Evolutionary conservation across 2,329 filamentous ascomycete genomes (phyloP), one percentile per base, ranked within the genome.

Genomic region (Scedosporium apiospermum): DNA sequence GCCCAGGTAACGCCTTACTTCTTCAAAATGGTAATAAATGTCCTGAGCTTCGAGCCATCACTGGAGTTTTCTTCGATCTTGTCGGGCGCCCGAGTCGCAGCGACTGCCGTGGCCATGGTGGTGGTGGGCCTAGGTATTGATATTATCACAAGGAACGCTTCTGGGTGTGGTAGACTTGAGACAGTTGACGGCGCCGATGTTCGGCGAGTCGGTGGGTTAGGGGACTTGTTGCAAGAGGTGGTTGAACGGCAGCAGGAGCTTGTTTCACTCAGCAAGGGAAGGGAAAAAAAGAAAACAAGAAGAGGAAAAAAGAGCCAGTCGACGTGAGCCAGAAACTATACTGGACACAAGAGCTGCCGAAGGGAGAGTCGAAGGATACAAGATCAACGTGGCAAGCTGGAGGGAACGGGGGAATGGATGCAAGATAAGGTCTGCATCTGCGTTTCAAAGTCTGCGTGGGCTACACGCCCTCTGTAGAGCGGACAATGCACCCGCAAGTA

Each of bases 1-100:
- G 10, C 3, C 14, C 21, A 60, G 21, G 41, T 12, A 5, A 49
- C 6, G 44, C 21, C 86, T 78, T 82, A 96, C 91, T 90, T 96
- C 76, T 88, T 88, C 71, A 98, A 77, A 68, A 97, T 96, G 62
- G 87, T 85, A 65, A 97, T 75, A 71, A 98, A 96, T 1, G 91
- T 96, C 76, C 87, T 89, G 71, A 98, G 80, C 81, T 96, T 96
- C 67, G 90, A 93, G 67, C 85, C 87, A 64, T 98, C 93, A 77
- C 90, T 92, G 67, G 81, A 80, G 26, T 72, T 66, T 67, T 82
- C 80, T 63, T 81, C 80, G 16, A 75, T 67, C 38, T 46, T 51
- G 12, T 21, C 55, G 14, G 51, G 18, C 5, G 16, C 23, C 51
- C 18, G 38, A 26, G 58, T 44, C 41, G 58, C n/a, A 46, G 58